Evolutionary conservation across 148 eudicot species (phyloP).

Genomic region (Amaranthus hypochondriacus): DNA sequence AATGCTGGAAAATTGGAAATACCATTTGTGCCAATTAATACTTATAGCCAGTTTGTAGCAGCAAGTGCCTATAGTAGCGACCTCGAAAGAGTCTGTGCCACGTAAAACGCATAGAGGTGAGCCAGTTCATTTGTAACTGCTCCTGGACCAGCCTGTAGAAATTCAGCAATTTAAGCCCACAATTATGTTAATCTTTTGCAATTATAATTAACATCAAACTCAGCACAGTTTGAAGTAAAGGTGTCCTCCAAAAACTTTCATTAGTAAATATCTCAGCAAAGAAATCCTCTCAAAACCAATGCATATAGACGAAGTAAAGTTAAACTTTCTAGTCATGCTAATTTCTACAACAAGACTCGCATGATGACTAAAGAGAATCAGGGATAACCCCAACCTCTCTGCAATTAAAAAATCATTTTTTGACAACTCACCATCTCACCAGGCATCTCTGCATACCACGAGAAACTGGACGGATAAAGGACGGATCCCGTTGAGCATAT

Average conservation of each 20-base stretch:
- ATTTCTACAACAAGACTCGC: background rate
- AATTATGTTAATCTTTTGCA: background rate
- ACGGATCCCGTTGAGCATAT: conserved; percentile 84
- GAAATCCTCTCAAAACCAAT: background rate
- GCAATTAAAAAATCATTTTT: background rate
- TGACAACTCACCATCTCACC: conserved; percentile 76
- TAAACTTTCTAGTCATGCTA: background rate
- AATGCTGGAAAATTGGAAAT: conserved; percentile 18
- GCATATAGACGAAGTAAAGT: background rate
- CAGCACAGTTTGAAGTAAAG: background rate
- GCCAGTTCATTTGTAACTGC: conserved; percentile 47
- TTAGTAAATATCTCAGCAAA: background rate
- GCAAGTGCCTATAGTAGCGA: conserved; percentile 89
- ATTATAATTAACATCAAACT: background rate
- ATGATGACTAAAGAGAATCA: background rate
- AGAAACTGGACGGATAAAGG: conserved; percentile 76
- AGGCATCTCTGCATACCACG: conserved; percentile 89
- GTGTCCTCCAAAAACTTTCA: background rate
- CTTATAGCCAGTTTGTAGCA: conserved; percentile 67
- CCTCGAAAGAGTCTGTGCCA: conserved; percentile 88
- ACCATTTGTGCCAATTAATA: conserved; percentile 37
- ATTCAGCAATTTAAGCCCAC: conserved; percentile 20
- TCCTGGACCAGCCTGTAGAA: conserved; percentile 85
- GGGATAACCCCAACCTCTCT: background rate
- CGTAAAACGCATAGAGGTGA: conserved; percentile 35